phyloP scores from a whole-genome alignment of 257 asterid species.

The Linaria vulgaris region DNA sequence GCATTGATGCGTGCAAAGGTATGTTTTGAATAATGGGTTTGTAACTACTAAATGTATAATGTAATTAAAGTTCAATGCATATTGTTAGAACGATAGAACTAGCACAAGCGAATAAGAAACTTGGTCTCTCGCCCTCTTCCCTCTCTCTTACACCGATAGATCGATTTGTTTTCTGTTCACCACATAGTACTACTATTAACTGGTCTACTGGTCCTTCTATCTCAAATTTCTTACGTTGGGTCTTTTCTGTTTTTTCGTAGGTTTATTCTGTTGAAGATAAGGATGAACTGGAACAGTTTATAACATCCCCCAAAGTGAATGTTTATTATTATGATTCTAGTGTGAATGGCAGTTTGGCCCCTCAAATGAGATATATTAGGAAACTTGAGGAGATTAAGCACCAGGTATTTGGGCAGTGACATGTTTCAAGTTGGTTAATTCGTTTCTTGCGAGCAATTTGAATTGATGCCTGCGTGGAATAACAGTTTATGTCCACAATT shows the following conservation, averaged over 20 bases:
- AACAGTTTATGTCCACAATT: conserved; percentile 58
- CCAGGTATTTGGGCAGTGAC: conserved; percentile 57
- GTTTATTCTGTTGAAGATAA: conserved; percentile 82
- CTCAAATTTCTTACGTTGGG: conserved; percentile 24
- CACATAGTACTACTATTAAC: background rate
- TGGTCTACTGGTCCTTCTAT: background rate
- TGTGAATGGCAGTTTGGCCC: conserved; percentile 33
- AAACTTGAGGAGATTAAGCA: conserved; percentile 74
- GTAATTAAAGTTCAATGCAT: conserved; percentile 11
- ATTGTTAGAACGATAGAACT: background rate
- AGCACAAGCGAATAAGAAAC: conserved; percentile 8
- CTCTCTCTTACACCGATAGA: background rate
- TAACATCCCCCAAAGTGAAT: conserved; percentile 69
- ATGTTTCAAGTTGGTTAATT: conserved; percentile 25
- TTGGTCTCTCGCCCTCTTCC: background rate
- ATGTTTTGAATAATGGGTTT: conserved; percentile 30
- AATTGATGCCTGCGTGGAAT: conserved; percentile 28
- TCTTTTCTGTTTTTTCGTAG: conserved; percentile 33
- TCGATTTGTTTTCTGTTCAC: background rate
- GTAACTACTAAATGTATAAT: conserved; percentile 9
- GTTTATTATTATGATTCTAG: conserved; percentile 58
- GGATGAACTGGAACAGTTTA: conserved; percentile 65
- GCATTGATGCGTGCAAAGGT: conserved; percentile 86
- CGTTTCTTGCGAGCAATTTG: conserved; percentile 18
- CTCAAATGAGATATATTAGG: conserved; percentile 32